phyloP scores from a whole-genome alignment of 2,329 filamentous ascomycete genomes.

The Epichloe elymi region DNA sequence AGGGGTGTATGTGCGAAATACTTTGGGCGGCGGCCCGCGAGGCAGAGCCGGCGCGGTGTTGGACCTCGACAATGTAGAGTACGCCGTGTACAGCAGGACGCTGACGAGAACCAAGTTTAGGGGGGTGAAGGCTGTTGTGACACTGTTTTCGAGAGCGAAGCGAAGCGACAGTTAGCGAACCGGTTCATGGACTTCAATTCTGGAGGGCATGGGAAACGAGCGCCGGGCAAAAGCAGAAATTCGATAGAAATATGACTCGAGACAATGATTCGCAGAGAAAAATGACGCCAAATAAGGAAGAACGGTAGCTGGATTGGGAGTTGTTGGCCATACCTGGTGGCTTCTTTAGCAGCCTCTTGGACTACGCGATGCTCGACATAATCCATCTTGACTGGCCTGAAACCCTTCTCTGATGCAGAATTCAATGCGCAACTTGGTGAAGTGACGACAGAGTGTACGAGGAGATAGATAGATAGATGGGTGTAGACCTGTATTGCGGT shows the following conservation, averaged over 20 bases:
- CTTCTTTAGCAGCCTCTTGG: conserved; percentile 35
- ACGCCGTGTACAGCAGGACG: conserved; percentile 44
- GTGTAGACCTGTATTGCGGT: too few species aligned
- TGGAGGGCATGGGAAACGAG: too few species aligned
- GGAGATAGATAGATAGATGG: background rate
- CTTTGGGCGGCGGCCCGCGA: conserved; percentile 40
- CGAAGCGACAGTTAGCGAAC: background rate
- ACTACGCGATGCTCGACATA: conserved; percentile 44
- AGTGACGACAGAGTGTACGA: background rate
- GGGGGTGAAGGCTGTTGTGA: conserved; percentile 38
- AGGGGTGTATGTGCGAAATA: conserved; percentile 61
- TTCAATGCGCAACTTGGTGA: too few species aligned
- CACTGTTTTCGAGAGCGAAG: background rate
- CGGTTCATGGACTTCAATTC: too few species aligned
- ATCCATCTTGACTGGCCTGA: conserved; percentile 29
- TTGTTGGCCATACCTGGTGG: conserved; percentile 19
- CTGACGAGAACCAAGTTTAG: conserved; percentile 48
- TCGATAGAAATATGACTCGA: too few species aligned
- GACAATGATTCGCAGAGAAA: too few species aligned
- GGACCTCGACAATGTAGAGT: conserved; percentile 38
- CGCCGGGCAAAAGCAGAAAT: too few species aligned
- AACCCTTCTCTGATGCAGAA: background rate
- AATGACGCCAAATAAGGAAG: too few species aligned
- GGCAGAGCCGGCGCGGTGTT: conserved; percentile 33
- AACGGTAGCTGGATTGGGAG: too few species aligned